Conservation (phyloP, 1,139 yeast genomes). For the Saccharomycopsis phalli region DNA sequence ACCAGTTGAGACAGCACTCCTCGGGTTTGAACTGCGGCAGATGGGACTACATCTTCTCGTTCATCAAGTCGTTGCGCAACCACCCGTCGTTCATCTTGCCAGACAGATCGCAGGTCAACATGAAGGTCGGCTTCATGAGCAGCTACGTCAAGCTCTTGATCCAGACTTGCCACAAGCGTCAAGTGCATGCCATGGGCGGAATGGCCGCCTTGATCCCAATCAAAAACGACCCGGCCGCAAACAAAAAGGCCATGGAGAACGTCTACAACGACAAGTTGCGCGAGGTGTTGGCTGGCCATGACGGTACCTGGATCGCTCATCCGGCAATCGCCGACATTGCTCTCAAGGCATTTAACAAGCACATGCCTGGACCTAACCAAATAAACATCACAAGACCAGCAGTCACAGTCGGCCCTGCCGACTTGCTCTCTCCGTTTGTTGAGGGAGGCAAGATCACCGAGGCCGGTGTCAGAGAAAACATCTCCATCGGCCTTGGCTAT, state of each 20-base stretch:
- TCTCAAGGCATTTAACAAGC: slow-evolving; percentile 66
- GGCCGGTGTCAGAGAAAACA: slow-evolving; percentile 62
- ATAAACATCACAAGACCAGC: slow-evolving; percentile 33
- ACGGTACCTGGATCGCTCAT: slow-evolving; percentile 80
- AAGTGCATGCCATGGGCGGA: slow-evolving; percentile 77
- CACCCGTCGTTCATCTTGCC: slow-evolving; percentile 59
- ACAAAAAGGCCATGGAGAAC: slow-evolving; percentile 59
- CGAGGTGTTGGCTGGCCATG: slow-evolving; percentile 70
- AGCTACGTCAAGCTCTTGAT: slow-evolving; percentile 60
- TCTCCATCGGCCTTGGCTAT: slow-evolving; percentile 65
- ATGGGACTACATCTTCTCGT: slow-evolving; percentile 76
- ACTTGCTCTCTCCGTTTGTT: slow-evolving; percentile 61
- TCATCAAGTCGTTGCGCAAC: slow-evolving; percentile 57
- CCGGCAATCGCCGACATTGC: slow-evolving; percentile 73
- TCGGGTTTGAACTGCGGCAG: slow-evolving; percentile 77
- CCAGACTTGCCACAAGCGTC: slow-evolving; percentile 64
- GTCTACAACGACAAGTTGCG: slow-evolving; percentile 66
- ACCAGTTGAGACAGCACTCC: slow-evolving; percentile 65
- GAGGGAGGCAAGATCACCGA: slow-evolving; percentile 62
- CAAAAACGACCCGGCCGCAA: slow-evolving; percentile 56
- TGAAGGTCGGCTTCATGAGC: slow-evolving; percentile 70
- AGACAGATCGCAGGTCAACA: slow-evolving; percentile 65
- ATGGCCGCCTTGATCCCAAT: slow-evolving; percentile 83
- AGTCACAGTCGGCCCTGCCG: slow-evolving; percentile 49
- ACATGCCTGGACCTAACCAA: slow-evolving; percentile 82